phyloP scores from a whole-genome alignment of 2,329 filamentous ascomycete species.

The Fusarium gaditjirri region DNA sequence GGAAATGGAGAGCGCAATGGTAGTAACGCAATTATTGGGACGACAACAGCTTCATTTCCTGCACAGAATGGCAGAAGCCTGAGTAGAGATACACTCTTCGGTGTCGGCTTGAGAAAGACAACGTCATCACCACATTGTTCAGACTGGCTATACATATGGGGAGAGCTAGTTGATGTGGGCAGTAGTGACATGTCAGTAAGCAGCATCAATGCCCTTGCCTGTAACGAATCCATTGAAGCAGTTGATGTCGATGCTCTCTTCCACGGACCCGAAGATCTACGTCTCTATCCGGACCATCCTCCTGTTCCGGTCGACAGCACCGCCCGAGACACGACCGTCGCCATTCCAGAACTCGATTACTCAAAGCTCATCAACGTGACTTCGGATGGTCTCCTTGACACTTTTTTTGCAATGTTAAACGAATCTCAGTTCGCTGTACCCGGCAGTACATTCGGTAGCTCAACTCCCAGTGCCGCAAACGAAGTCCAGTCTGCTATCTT shows the following conservation, averaged over 20 bases:
- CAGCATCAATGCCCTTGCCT: conserved; percentile 49
- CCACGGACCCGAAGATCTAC: conserved; percentile 34
- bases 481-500: conserved; percentile 48
- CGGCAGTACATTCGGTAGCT: conserved; percentile 35
- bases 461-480: conserved; percentile 17
- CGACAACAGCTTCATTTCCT: neutral
- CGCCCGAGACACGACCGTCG: conserved; percentile 30
- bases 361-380: conserved; percentile 43
- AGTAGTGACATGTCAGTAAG: conserved; percentile 43
- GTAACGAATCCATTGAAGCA: conserved; percentile 52
- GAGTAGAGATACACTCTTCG: conserved; percentile 25
- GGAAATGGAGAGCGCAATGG: conserved; percentile 2
- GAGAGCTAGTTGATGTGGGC: conserved; percentile 41
- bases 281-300: conserved; percentile 44
- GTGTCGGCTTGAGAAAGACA: conserved; percentile 34
- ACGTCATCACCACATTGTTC: conserved; percentile 42
- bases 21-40: conserved; percentile 37
- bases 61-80: neutral
- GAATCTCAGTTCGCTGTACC: conserved; percentile 49
- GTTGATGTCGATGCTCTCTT: conserved; percentile 41
- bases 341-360: conserved; percentile 46
- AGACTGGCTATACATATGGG: conserved; percentile 52
- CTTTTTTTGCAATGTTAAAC: conserved; percentile 51
- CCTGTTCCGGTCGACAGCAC: conserved; percentile 45
- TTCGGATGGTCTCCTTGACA: conserved; percentile 45